Base-by-base conservation (phyloP, 2,329 filamentous ascomycete genomes). In the Alternaria burnsii region DNA sequence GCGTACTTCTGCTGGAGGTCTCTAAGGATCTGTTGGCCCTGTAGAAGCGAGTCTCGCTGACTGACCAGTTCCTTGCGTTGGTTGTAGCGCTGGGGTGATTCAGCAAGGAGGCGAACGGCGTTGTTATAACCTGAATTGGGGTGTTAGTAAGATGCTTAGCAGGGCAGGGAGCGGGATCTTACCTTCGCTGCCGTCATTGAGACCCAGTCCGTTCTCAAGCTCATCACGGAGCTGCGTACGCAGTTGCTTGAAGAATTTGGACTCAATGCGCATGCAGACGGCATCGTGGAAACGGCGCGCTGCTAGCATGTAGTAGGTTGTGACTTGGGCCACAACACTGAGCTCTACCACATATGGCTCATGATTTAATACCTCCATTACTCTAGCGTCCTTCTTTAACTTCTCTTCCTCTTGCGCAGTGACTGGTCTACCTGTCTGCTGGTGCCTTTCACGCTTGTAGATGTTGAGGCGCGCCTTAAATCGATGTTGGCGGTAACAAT, bases 301-400 rank as follows among this genome's bases (percentile, higher is more conserved):
- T 0, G 91, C 89, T 5, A 89, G 85, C 47, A 86, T 82, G 71
- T 93, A 93, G 74, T 93, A 93, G 0, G 86, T 89, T 0, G 89
- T 82, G 44, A 91, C 83, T 4, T 87, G 87, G 0, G 88, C 83
- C 0, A 90, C 85, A 0, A 90, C 86, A 9, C 84, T 81, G 0
- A 93, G 76, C 70, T 92, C 90, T 0, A 79, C 76, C 1, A 81
- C 72, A 66, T 87, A 92, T 0, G 82, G 80, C 67, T 93, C 90
- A 0, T 80, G 73, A 0, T 83, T 84, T 11, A 92, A 79, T 26
- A 74, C 48, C 1, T 42, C 34, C 6, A 61, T 63, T 43, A 68
- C 69, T 2, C 52, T 56, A 2, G 72, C 61, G 5, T 78, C 74
- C 18, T 68, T 70, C 0, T 50, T 53, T 2, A 73, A 20, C 38